Evolutionary conservation across 2,329 filamentous ascomycete genomes (phyloP).

Genomic region (Aureobasidium sp.): DNA sequence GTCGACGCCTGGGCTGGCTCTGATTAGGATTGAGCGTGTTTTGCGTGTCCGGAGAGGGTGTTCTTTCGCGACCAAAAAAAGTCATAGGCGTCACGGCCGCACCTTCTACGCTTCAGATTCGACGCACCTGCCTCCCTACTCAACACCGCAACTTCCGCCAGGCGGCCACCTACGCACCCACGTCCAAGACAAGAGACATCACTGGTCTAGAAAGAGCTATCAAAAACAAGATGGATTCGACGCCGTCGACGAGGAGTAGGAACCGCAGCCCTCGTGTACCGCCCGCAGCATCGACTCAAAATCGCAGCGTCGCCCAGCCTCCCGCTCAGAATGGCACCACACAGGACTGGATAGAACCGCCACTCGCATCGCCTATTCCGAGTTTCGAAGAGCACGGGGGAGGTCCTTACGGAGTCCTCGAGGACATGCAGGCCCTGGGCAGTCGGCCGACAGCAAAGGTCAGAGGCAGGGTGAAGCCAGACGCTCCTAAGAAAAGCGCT

Average conservation of each 20-base stretch:
- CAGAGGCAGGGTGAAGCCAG: constrained; percentile 47
- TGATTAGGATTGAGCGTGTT: neutral
- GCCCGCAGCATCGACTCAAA: neutral
- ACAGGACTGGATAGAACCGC: constrained; percentile 48
- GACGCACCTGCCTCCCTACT: constrained; percentile 8
- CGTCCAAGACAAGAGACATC: neutral
- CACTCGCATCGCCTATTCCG: constrained; percentile 47
- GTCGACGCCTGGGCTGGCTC: neutral
- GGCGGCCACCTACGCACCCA: neutral
- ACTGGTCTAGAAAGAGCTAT: constrained; percentile 2
- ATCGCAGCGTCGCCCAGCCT: neutral
- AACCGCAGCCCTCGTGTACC: constrained; percentile 11
- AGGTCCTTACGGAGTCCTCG: constrained; percentile 66
- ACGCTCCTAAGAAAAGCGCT: constrained; percentile 35
- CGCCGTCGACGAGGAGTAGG: constrained; percentile 3
- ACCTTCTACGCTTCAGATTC: constrained; percentile 2
- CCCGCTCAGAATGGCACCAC: neutral
- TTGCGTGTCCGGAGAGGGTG: neutral
- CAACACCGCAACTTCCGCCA: neutral
- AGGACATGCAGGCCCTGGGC: constrained; percentile 78
- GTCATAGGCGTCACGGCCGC: constrained; percentile 9
- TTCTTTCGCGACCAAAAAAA: constrained; percentile 1
- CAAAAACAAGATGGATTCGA: constrained; percentile 7
- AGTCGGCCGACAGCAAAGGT: constrained; percentile 58
- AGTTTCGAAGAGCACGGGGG: constrained; percentile 75